phyloP scores from a whole-genome alignment of 2,329 filamentous ascomycete species.

The Kalaharituber pfeilii region DNA sequence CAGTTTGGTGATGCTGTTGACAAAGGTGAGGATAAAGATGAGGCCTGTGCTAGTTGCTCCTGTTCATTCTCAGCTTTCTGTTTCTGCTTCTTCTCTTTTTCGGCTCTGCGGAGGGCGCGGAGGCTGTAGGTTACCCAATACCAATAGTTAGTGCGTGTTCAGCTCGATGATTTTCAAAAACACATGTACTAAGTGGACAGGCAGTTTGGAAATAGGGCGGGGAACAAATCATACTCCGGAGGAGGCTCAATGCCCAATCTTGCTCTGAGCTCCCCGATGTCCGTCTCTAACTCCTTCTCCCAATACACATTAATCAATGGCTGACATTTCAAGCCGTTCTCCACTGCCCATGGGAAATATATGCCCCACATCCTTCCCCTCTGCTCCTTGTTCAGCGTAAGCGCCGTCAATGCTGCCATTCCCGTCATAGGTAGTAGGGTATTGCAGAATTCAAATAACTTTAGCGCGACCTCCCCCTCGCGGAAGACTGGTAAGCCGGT shows the following conservation, averaged over 20 bases:
- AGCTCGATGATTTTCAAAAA: too few relatives aligned
- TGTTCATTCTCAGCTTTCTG: neutral
- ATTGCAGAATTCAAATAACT: constrained; percentile 94
- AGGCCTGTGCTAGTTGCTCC: too few relatives aligned
- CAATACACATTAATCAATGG: constrained; percentile 94
- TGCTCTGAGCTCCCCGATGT: constrained; percentile 56
- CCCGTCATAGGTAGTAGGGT: constrained; percentile 91
- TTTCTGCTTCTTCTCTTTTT: neutral
- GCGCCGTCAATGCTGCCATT: constrained; percentile 56
- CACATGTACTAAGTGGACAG: too few relatives aligned
- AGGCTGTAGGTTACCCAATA: neutral
- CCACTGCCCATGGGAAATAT: constrained; percentile 80
- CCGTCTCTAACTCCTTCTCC: constrained; percentile 80
- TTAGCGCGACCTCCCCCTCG: constrained; percentile 95
- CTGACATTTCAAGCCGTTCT: constrained; percentile 57
- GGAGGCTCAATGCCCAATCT: constrained; percentile 75
- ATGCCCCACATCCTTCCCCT: constrained; percentile 49
- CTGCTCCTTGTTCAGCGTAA: constrained; percentile 46
- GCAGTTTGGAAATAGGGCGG: too few relatives aligned
- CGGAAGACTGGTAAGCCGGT: constrained; percentile 77
- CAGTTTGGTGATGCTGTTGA: too few relatives aligned
- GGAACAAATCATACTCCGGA: constrained; percentile 45
- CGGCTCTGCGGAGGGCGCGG: neutral
- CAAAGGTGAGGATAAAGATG: too few relatives aligned
- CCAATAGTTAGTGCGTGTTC: neutral